These are phyloP conservation scores for Elongisporangium anandrum DNA, from an alignment of 352 stramenopile species.

Conservation along the genomic window DNA sequence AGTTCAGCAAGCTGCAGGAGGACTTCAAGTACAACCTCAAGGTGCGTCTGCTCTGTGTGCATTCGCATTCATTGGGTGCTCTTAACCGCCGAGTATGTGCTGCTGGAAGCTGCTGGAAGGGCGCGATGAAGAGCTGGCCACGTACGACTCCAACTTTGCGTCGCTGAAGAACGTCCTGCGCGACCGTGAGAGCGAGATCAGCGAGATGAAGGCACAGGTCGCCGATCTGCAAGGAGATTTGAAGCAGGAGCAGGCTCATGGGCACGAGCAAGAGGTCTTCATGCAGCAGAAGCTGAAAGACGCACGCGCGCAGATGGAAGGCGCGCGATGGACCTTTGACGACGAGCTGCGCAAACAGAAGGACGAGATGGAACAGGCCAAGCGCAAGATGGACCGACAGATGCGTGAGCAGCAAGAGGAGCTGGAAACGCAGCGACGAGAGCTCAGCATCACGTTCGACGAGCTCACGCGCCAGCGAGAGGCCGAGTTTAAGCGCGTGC, in stretches of 20 bases:
- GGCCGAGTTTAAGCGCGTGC: conserved; percentile 41
- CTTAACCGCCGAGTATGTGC: not conserved
- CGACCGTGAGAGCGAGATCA: conserved; percentile 67
- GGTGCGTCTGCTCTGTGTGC: conserved; percentile 5
- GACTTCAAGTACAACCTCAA: conserved; percentile 94
- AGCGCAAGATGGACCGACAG: conserved; percentile 43
- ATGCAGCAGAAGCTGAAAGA: conserved; percentile 79
- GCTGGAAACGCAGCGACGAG: conserved; percentile 61
- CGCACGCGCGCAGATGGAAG: conserved; percentile 62
- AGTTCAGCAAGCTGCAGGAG: conserved; percentile 85
- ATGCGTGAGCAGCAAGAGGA: conserved; percentile 80
- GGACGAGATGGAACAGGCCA: conserved; percentile 53
- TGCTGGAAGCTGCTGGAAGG: conserved; percentile 61
- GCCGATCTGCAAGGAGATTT: conserved; percentile 51
- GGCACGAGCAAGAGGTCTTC: conserved; percentile 41
- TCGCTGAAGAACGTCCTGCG: conserved; percentile 68
- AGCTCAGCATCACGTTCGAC: conserved; percentile 73
- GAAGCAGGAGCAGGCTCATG: conserved; percentile 35
- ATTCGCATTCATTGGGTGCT: not conserved
- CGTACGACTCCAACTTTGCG: conserved; percentile 86
- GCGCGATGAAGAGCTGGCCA: conserved; percentile 85
- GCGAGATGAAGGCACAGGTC: conserved; percentile 54
- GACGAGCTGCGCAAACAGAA: conserved; percentile 57
- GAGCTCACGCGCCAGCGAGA: conserved; percentile 69
- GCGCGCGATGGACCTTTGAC: conserved; percentile 70